Evolutionary conservation across 164 flowering plant genomes (phyloP).

Genomic region (Saururus chinensis): DNA sequence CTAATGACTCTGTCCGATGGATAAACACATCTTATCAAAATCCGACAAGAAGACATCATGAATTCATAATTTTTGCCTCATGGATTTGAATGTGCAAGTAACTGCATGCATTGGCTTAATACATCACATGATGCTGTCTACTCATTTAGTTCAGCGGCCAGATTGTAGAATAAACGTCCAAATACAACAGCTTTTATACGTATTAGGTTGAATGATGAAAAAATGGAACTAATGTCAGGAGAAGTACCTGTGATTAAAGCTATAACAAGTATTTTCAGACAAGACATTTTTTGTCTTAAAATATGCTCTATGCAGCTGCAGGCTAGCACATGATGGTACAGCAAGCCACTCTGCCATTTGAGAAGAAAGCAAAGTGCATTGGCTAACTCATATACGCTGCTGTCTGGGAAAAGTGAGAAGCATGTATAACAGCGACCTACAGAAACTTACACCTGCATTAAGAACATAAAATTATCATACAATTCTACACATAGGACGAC

Average conservation of each 20-base stretch:
- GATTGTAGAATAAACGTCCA: no score
- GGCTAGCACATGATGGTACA: constrained; percentile 20
- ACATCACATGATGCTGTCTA: no score
- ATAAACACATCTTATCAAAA: no score
- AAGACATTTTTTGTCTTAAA: constrained; percentile 10
- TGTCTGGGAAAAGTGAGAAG: not conserved
- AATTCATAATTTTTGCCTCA: no score
- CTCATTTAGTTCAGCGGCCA: no score
- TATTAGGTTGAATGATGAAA: not conserved
- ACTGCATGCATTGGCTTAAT: no score
- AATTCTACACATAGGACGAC: no score
- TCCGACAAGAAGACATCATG: no score
- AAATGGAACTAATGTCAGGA: not conserved
- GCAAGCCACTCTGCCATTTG: constrained; percentile 36
- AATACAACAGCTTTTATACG: no score
- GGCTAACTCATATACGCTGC: constrained; percentile 2
- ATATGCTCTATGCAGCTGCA: constrained; percentile 15
- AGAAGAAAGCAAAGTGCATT: not conserved
- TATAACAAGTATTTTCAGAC: constrained; percentile 1
- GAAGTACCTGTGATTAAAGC: constrained; percentile 19
- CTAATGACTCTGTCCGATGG: no score
- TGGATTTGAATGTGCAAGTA: no score
- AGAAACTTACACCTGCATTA: not conserved
- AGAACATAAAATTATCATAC: not conserved
- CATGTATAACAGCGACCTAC: constrained; percentile 1